Percentiles rank a stretch among this genome's conserved stretches.
These are phyloP conservation scores for Elsinoe ampelina DNA, from an alignment of 2,329 filamentous ascomycete species.

Conservation along the genomic window DNA sequence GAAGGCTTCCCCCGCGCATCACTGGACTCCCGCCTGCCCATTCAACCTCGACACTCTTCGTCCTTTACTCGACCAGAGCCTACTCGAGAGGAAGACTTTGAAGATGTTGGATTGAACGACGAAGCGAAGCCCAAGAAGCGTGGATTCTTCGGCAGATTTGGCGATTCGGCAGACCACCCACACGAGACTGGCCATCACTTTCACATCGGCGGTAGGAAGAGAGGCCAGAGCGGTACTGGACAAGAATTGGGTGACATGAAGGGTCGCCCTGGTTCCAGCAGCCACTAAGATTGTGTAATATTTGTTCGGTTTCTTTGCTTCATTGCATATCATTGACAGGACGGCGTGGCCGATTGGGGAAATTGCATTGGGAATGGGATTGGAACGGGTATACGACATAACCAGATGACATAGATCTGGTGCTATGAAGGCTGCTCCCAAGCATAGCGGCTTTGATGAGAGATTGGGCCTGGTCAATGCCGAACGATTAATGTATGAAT, in stretches of 20 bases:
- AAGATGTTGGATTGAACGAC: slow-evolving; percentile 81
- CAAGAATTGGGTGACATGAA: slow-evolving; percentile 59
- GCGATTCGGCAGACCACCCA: slow-evolving; percentile 41
- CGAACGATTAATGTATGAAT: slow-evolving; percentile 10
- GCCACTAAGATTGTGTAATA: background rate
- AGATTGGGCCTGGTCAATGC: background rate
- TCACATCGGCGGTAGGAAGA: slow-evolving; percentile 61
- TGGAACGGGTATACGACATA: background rate
- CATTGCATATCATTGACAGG: slow-evolving; percentile 8
- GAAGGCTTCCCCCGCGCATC: slow-evolving; percentile 59
- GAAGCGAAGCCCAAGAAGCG: slow-evolving; percentile 66
- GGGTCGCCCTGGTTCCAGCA: background rate
- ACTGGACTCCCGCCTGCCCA: slow-evolving; percentile 60
- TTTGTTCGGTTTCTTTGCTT: background rate
- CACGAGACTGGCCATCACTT: slow-evolving; percentile 29
- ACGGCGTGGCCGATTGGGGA: background rate
- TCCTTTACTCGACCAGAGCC: slow-evolving; percentile 26
- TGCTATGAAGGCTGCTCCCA: background rate
- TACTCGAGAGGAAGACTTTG: slow-evolving; percentile 62
- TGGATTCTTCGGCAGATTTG: slow-evolving; percentile 72
- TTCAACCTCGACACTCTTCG: slow-evolving; percentile 32
- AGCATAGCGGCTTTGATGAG: background rate
- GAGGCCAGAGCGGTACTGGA: slow-evolving; percentile 60
- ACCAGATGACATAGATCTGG: background rate
- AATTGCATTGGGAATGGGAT: background rate